These are phyloP conservation scores for Lagenidium giganteum DNA, from an alignment of 352 stramenopile species.

Conservation along the genomic window DNA sequence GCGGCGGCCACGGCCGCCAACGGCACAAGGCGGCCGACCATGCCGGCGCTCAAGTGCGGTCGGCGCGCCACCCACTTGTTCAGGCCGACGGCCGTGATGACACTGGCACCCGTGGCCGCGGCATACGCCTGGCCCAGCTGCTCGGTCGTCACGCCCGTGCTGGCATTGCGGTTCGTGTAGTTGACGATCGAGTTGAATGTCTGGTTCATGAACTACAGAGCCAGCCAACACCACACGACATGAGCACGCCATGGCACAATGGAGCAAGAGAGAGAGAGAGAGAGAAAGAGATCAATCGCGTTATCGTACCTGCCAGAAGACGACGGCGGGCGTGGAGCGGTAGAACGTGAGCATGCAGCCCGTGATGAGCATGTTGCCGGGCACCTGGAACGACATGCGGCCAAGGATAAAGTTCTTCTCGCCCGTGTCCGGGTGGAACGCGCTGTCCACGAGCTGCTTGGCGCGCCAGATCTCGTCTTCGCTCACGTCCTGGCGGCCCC, in stretches of 20 bases:
- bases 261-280: background rate
- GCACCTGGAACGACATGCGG: constrained; percentile 85
- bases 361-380: constrained; percentile 87
- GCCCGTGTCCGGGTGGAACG: constrained; percentile 86
- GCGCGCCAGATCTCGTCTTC: constrained; percentile 81
- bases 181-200: constrained; percentile 92
- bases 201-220: constrained; percentile 82
- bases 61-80: constrained; percentile 71
- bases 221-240: background rate
- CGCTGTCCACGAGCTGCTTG: constrained; percentile 84
- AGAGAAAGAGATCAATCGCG: background rate
- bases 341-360: constrained; percentile 88
- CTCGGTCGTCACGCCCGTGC: constrained; percentile 72
- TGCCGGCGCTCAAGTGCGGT: constrained; percentile 46
- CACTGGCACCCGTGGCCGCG: constrained; percentile 71
- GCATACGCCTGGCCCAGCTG: constrained; percentile 80
- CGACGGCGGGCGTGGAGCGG: constrained; percentile 65
- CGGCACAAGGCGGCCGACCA: constrained; percentile 70
- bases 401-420: constrained; percentile 86
- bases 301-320: constrained; percentile 71
- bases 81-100: constrained; percentile 69
- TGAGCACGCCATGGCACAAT: too few relatives aligned
- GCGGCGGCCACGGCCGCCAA: constrained; percentile 81
- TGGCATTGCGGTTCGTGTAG: constrained; percentile 91
- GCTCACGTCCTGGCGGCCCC: constrained; percentile 23